Base-by-base conservation (phyloP, 139 green algal genomes). In the Micractinium sp. region DNA sequence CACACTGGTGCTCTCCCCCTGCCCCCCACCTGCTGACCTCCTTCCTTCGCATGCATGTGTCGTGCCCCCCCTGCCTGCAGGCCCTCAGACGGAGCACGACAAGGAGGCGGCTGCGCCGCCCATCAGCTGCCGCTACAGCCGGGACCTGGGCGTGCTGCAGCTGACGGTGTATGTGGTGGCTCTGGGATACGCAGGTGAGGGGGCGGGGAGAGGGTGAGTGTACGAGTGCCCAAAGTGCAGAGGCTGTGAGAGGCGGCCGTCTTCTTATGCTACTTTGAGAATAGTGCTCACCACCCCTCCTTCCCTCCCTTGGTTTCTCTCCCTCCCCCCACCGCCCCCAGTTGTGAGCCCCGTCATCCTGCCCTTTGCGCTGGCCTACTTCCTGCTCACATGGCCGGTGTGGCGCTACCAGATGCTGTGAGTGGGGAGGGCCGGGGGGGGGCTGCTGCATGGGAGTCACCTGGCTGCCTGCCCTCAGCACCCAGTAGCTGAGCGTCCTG, bases 271-370 rank as follows among this genome's bases (percentile, higher is more conserved):
- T n/a, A n/a, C n/a, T n/a, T n/a, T n/a, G n/a, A n/a, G n/a, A 31
- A 14, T 76, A 19, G 16, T 22, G 69, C 69, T 19, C 33, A 3
- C 2, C 3, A 67, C 78, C 78, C 39, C 23, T 5, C 41, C 23
- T 23, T 27, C 27, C 41, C 29, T 67, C 60, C 14, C 60, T 16
- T 16, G 60, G 31, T 56, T 14, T 12, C 5, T n/a, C 66, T 87
- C 33, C 76, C 18, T 81, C 53, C 29, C 56, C 41, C 83, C 84
- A 16, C 85, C 91, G 18, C 86, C 88, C 14, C 95, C 93, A 31
- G 92, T 96, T 15, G 90, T 96, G 22, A 87, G 92, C 9, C 95
- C 95, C 35, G 86, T 98, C 80, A 92, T 97, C 74, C 86, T 97
- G 69, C 91, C 91, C 74, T 89, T 96, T 33, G 89, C 89, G 36